phyloP scores from a whole-genome alignment of 176 grass and related monocot species.

The Pontederia crassipes region DNA sequence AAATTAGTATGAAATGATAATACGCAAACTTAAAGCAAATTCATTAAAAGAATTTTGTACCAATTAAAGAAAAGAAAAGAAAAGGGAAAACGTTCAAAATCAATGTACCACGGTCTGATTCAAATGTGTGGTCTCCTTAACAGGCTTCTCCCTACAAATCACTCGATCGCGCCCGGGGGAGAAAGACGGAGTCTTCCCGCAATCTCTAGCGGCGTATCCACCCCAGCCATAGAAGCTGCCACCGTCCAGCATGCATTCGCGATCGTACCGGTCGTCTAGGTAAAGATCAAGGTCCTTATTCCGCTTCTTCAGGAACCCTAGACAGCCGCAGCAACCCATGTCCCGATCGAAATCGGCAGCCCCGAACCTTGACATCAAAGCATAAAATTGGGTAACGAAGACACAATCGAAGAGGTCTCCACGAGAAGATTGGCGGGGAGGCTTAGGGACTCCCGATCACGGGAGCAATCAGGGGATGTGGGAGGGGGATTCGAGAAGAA shows the following conservation, averaged over 20 bases:
- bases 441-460: too few relatives aligned
- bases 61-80: background rate
- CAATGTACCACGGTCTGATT: background rate
- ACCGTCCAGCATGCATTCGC: background rate
- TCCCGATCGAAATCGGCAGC: background rate
- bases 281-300: background rate
- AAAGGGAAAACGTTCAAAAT: background rate
- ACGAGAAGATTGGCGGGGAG: too few relatives aligned
- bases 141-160: slow-evolving; percentile 4
- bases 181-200: background rate
- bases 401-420: too few relatives aligned
- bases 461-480: too few relatives aligned
- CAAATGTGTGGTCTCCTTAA: background rate
- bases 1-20: too few relatives aligned
- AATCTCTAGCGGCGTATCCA: too few relatives aligned
- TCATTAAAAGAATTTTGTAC: too few relatives aligned
- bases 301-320: background rate
- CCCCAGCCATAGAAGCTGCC: too few relatives aligned
- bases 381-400: too few relatives aligned
- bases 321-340: background rate
- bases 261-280: background rate
- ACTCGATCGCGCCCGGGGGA: background rate
- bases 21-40: background rate
- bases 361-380: background rate
- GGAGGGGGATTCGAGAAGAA: too few relatives aligned